phyloP scores from a whole-genome alignment of 805 yeast species.

The Lipomyces orientalis region DNA sequence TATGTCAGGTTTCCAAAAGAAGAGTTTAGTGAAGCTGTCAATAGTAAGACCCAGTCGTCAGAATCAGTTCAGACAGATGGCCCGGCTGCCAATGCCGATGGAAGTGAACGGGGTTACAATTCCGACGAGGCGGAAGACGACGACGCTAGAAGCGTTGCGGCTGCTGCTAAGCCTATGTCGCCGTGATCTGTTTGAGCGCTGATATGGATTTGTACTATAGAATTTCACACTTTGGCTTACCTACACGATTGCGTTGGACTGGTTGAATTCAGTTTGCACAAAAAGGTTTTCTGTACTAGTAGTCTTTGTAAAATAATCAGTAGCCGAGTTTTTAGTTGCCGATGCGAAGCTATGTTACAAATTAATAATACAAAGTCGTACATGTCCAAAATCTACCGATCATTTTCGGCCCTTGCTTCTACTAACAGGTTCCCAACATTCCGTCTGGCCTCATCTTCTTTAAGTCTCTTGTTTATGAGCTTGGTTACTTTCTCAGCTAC shows the following conservation, averaged over 20 bases:
- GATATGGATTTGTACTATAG: neutral
- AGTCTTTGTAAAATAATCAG: neutral
- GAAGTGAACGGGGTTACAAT: neutral
- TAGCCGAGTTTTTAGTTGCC: neutral
- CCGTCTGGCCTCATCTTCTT: conserved; percentile 58
- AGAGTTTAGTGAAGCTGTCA: neutral
- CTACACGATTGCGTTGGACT: neutral
- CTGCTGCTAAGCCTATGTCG: neutral
- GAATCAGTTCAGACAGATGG: neutral
- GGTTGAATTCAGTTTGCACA: neutral
- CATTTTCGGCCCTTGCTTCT: conserved; percentile 36
- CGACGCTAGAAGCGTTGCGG: neutral
- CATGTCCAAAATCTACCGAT: conserved; percentile 16
- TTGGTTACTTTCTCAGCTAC: conserved; percentile 70
- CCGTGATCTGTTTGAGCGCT: neutral
- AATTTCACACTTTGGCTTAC: neutral
- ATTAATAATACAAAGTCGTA: neutral
- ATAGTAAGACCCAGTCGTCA: neutral
- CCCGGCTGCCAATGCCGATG: neutral
- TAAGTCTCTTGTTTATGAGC: conserved; percentile 61
- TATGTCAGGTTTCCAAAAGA: conserved; percentile 9
- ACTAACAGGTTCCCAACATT: conserved; percentile 24
- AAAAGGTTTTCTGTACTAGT: neutral
- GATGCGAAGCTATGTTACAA: conserved; percentile 10
- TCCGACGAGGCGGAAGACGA: conserved; percentile 2